Evolutionary conservation across 2,329 filamentous ascomycete genomes (phyloP).

Genomic region (Fusarium sp.): DNA sequence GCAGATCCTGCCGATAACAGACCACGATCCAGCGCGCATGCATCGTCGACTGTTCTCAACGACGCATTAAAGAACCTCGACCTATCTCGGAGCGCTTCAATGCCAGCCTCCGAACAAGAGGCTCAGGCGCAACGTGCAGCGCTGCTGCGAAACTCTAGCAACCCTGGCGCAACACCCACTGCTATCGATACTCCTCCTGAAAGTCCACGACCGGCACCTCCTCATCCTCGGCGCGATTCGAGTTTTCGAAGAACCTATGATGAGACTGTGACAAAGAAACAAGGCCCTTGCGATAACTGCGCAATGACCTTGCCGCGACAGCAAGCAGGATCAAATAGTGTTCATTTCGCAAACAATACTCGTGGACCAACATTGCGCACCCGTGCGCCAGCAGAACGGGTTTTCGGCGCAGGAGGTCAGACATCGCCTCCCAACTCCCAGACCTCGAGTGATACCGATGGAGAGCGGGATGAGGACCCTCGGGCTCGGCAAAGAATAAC

Average conservation of each 20-base stretch:
- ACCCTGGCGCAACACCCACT: conserved; percentile 48
- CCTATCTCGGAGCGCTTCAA: conserved; percentile 54
- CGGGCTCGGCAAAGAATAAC: conserved; percentile 53
- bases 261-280: conserved; percentile 69
- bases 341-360: conserved; percentile 47
- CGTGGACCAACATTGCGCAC: conserved; percentile 67
- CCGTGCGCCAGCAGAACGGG: conserved; percentile 65
- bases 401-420: conserved; percentile 58
- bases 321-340: conserved; percentile 37
- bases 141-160: conserved; percentile 51
- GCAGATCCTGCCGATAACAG: conserved; percentile 43
- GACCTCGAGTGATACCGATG: conserved; percentile 60
- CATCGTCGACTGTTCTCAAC: conserved; percentile 51
- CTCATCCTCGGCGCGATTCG: conserved; percentile 59
- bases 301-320: conserved; percentile 67
- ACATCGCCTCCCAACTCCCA: conserved; percentile 62
- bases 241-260: conserved; percentile 71
- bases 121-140: conserved; percentile 53
- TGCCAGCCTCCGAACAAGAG: conserved; percentile 55
- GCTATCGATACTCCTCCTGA: conserved; percentile 66
- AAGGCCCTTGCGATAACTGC: conserved; percentile 73
- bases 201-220: conserved; percentile 57
- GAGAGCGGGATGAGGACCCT: conserved; percentile 55
- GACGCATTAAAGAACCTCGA: conserved; percentile 59
- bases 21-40: conserved; percentile 52